phyloP scores from a whole-genome alignment of 2,329 filamentous ascomycete genomes.

The Endoconidiophora polonica region DNA sequence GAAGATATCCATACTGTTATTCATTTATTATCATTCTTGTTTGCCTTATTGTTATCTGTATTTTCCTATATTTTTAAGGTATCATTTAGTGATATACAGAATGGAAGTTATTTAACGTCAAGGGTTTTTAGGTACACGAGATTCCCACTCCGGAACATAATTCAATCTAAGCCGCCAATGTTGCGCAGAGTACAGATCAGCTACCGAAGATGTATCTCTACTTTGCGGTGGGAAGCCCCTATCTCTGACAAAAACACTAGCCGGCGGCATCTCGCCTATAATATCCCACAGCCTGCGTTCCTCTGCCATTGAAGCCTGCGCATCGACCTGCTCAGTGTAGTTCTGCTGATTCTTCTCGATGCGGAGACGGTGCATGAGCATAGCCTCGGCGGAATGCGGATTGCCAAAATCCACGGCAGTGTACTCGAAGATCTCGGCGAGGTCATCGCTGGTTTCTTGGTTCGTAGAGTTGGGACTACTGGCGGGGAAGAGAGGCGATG shows the following conservation, averaged over 20 bases:
- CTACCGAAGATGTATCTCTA: neutral
- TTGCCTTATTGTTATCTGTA: neutral
- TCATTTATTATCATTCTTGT: too few species aligned
- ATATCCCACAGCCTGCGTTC: constrained; percentile 31
- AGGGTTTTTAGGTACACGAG: too few species aligned
- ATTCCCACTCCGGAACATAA: constrained; percentile 29
- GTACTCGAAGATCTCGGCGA: constrained; percentile 25
- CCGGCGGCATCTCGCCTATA: constrained; percentile 23
- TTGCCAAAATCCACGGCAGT: constrained; percentile 26
- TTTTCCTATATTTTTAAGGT: neutral
- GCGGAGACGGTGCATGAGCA: constrained; percentile 24
- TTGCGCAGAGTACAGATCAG: constrained; percentile 18
- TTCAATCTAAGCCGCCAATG: constrained; percentile 25
- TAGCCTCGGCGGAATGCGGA: constrained; percentile 21
- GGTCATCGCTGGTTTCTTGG: constrained; percentile 10
- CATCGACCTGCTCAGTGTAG: constrained; percentile 28
- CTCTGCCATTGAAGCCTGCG: constrained; percentile 23
- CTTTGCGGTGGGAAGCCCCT: neutral
- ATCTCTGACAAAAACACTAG: constrained; percentile 19
- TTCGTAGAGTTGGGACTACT: constrained; percentile 1
- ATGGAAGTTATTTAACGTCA: too few species aligned
- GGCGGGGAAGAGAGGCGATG: constrained; percentile 3
- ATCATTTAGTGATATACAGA: neutral
- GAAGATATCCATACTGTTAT: too few species aligned
- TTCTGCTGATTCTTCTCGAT: constrained; percentile 27